Evolutionary conservation across 2,329 filamentous ascomycete genomes (phyloP).

Genomic region (Aspergillus fischeri): DNA sequence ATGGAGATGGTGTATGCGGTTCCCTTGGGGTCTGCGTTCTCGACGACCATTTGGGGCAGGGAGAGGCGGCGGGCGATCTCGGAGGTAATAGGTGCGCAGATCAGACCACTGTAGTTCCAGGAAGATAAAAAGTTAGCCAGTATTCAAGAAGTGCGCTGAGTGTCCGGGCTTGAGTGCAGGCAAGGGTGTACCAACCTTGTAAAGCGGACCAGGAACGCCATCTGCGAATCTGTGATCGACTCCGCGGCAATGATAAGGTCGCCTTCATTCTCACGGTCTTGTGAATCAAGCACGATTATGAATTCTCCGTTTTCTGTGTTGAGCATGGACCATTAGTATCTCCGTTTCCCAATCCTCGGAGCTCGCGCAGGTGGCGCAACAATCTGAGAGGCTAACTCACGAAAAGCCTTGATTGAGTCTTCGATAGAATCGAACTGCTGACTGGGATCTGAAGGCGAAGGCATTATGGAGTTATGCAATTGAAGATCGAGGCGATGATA

Average conservation of each 20-base stretch:
- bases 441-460: conserved; percentile 29
- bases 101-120: conserved; percentile 60
- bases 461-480: conserved; percentile 22
- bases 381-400: conserved; percentile 24
- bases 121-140: background rate
- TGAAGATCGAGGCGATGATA: background rate
- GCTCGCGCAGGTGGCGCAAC: background rate
- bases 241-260: conserved; percentile 93
- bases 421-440: conserved; percentile 41
- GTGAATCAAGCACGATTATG: conserved; percentile 90
- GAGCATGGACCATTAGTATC: background rate
- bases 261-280: conserved; percentile 93
- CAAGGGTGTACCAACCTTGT: conserved; percentile 49
- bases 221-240: conserved; percentile 78
- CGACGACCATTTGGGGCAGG: conserved; percentile 86
- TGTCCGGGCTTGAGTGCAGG: background rate
- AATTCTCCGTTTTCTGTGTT: conserved; percentile 72
- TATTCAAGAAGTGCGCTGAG: background rate
- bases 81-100: conserved; percentile 80
- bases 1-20: conserved; percentile 93
- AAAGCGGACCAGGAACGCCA: conserved; percentile 93
- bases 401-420: conserved; percentile 39
- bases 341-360: conserved; percentile 4
- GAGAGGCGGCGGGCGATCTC: conserved; percentile 65
- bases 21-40: conserved; percentile 73